A percentile compares a stretch with the other conserved stretches of the same genome.
Conservation (phyloP, 345 rosid species). For the Dipteronia sinensis region DNA sequence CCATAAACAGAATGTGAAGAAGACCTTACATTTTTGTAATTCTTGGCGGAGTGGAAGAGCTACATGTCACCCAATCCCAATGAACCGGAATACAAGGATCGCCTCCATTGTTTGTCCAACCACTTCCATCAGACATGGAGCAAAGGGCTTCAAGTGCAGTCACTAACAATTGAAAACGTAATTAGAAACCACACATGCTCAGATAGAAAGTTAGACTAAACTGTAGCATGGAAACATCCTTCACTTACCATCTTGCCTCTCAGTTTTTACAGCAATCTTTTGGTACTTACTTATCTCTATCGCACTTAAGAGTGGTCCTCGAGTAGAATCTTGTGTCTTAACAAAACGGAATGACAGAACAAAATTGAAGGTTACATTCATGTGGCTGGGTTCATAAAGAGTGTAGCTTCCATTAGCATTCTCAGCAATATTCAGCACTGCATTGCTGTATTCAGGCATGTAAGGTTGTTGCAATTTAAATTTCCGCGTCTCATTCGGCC, state of each 20-base stretch:
- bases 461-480: conserved; percentile 70
- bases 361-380: conserved; percentile 80
- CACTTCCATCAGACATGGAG: conserved; percentile 49
- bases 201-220: not conserved
- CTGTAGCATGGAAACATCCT: not conserved
- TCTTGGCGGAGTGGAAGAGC: conserved; percentile 71
- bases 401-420: conserved; percentile 89
- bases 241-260: conserved; percentile 62
- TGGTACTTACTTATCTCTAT: conserved; percentile 89
- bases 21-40: conserved; percentile 80
- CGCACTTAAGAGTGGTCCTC: conserved; percentile 86
- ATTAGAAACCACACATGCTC: conserved; percentile 11
- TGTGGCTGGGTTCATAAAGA: conserved; percentile 96
- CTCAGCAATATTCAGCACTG: conserved; percentile 93
- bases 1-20: too few relatives aligned
- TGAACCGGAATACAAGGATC: conserved; percentile 89
- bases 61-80: conserved; percentile 87
- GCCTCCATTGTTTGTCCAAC: conserved; percentile 69
- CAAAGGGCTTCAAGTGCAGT: conserved; percentile 57
- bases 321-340: conserved; percentile 80
- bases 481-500: conserved; percentile 70
- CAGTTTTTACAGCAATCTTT: conserved; percentile 64
- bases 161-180: conserved; percentile 46
- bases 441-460: conserved; percentile 75
- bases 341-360: conserved; percentile 74